Evolutionary conservation across 2,329 filamentous ascomycete species (phyloP).

Genomic region (Seiridium unicorne): DNA sequence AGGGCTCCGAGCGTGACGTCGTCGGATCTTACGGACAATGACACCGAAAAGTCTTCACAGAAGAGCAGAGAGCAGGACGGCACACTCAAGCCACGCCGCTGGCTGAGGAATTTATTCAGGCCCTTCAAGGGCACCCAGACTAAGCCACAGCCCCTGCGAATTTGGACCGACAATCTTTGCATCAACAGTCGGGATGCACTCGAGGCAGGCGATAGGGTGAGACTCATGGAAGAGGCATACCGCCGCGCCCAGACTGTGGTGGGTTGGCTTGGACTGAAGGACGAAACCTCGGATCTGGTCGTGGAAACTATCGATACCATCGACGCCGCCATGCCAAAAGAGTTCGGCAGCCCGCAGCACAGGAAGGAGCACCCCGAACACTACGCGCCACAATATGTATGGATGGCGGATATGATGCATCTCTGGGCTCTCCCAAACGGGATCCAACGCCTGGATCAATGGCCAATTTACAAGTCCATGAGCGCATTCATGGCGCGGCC

Average conservation of each 20-base stretch:
- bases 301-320: conserved; percentile 23
- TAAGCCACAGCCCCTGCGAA: background rate
- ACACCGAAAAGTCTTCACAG: background rate
- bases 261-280: conserved; percentile 29
- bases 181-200: conserved; percentile 6
- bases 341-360: conserved; percentile 33
- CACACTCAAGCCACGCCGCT: background rate
- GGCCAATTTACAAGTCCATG: conserved; percentile 14
- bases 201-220: conserved; percentile 1
- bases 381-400: conserved; percentile 29
- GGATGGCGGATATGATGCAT: conserved; percentile 25
- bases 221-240: background rate
- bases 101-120: background rate
- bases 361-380: conserved; percentile 29
- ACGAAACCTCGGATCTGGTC: conserved; percentile 23
- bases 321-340: conserved; percentile 27
- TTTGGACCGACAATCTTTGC: conserved; percentile 6
- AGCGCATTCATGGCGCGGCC: conserved; percentile 27
- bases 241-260: conserved; percentile 23
- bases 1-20: background rate
- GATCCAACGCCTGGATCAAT: conserved; percentile 7
- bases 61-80: background rate
- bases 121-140: background rate
- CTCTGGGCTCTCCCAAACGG: conserved; percentile 14
- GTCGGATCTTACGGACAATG: too few relatives aligned